Conservation (phyloP, 2,329 filamentous ascomycete genomes). For the Exophiala bonariae region DNA sequence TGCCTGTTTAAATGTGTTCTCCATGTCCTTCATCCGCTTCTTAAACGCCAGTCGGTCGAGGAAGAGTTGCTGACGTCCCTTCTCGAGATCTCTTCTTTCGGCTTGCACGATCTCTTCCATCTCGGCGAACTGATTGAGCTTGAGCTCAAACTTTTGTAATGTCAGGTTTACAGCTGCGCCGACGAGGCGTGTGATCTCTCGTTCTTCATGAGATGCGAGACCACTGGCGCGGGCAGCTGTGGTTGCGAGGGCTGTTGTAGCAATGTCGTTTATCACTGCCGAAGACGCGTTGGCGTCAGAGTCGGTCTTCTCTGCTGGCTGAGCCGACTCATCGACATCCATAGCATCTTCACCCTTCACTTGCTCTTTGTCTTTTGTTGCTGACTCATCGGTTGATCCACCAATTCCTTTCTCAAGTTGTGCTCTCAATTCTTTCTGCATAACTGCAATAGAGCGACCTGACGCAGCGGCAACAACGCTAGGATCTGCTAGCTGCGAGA, state of each 20-base stretch:
- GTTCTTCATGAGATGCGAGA: constrained; percentile 92
- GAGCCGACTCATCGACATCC: constrained; percentile 55
- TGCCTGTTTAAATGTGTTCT: constrained; percentile 63
- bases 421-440: constrained; percentile 75
- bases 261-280: constrained; percentile 52
- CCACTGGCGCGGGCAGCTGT: constrained; percentile 83
- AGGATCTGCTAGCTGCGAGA: constrained; percentile 87
- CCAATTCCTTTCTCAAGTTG: constrained; percentile 67
- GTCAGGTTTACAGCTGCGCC: constrained; percentile 90
- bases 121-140: constrained; percentile 93
- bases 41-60: constrained; percentile 89
- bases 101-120: constrained; percentile 91
- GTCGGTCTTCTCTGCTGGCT: constrained; percentile 21
- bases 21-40: constrained; percentile 78
- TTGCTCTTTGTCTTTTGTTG: constrained; percentile 46
- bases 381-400: constrained; percentile 50
- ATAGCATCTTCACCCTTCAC: constrained; percentile 54
- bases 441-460: constrained; percentile 80
- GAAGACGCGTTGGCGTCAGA: constrained; percentile 61
- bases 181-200: constrained; percentile 91
- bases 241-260: constrained; percentile 80
- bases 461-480: constrained; percentile 87
- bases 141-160: constrained; percentile 93
- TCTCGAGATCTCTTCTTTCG: constrained; percentile 88
- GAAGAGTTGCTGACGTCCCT: constrained; percentile 89